Evolutionary conservation across 306 rosid genomes (phyloP).

Genomic region (Vigna nakashimae): DNA sequence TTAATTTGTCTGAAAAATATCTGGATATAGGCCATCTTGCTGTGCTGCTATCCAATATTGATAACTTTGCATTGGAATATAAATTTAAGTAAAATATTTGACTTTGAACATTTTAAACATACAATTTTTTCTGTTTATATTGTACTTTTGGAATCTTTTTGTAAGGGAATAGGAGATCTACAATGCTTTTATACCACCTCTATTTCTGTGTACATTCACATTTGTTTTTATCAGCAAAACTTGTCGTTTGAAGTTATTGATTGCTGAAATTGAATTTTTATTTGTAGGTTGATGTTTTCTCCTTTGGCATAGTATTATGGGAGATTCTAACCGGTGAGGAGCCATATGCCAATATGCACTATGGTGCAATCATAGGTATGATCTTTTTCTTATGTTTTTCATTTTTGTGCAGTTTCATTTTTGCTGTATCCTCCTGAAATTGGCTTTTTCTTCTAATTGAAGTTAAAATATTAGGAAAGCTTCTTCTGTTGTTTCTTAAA

Average conservation of each 20-base stretch:
- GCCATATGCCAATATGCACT: conserved; percentile 95
- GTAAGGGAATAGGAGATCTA: conserved; percentile 1
- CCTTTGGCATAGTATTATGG: conserved; percentile 94
- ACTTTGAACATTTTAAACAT: conserved; percentile 20
- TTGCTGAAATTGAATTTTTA: conserved; percentile 39
- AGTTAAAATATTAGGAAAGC: background rate
- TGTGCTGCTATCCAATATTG: background rate
- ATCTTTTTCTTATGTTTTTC: conserved; percentile 30
- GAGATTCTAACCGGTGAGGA: conserved; percentile 92
- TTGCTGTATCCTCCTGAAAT: conserved; percentile 23
- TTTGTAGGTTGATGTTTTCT: conserved; percentile 88
- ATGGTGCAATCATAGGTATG: conserved; percentile 90
- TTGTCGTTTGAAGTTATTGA: conserved; percentile 28
- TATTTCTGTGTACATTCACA: conserved; percentile 8
- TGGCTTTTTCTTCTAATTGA: conserved; percentile 11
- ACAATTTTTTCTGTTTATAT: conserved; percentile 1
- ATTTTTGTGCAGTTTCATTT: conserved; percentile 20
- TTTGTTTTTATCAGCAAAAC: too few relatives aligned
- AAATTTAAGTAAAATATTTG: conserved; percentile 12
- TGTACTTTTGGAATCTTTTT: background rate
- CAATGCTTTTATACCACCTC: background rate
- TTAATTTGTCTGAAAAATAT: background rate
- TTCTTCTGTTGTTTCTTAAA: background rate
- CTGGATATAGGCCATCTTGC: background rate
- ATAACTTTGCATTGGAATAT: background rate